phyloP scores from a whole-genome alignment of 2,329 filamentous ascomycete genomes.

The Passalora sequoiae region DNA sequence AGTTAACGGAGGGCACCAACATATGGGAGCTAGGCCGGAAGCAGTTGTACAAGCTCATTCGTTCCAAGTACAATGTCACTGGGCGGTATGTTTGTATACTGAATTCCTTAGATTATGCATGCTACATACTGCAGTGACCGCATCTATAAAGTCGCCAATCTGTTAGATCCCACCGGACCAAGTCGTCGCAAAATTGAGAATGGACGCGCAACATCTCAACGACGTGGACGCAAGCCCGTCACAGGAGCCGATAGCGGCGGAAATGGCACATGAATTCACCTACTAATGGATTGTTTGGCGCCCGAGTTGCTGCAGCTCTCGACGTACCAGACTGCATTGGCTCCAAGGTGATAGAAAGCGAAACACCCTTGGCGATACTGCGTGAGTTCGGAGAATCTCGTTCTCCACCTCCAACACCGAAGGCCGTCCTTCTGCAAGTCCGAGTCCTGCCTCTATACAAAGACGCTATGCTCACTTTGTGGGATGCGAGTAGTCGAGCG shows the following conservation, averaged over 20 bases:
- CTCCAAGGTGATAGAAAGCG: conserved; percentile 41
- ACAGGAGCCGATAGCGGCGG: no score
- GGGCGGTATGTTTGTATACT: background rate
- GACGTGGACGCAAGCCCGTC: no score
- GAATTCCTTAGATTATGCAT: no score
- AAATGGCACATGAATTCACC: no score
- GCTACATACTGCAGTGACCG: background rate
- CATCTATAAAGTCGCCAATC: conserved; percentile 5
- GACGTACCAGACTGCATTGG: conserved; percentile 44
- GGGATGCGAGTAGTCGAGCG: no score
- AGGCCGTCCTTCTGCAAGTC: no score
- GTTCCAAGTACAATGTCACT: conserved; percentile 4
- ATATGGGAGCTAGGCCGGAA: background rate
- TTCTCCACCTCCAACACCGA: no score
- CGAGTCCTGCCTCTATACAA: no score
- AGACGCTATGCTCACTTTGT: no score
- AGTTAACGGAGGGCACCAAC: conserved; percentile 2
- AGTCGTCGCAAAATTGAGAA: background rate
- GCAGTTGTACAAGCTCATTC: conserved; percentile 4
- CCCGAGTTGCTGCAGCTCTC: no score
- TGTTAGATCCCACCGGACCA: conserved; percentile 4
- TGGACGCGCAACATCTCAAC: background rate
- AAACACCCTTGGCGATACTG: conserved; percentile 46
- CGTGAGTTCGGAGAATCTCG: no score
- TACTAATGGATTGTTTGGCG: no score